phyloP scores from a whole-genome alignment of 2,329 filamentous ascomycete species.

The Botrytis porri region DNA sequence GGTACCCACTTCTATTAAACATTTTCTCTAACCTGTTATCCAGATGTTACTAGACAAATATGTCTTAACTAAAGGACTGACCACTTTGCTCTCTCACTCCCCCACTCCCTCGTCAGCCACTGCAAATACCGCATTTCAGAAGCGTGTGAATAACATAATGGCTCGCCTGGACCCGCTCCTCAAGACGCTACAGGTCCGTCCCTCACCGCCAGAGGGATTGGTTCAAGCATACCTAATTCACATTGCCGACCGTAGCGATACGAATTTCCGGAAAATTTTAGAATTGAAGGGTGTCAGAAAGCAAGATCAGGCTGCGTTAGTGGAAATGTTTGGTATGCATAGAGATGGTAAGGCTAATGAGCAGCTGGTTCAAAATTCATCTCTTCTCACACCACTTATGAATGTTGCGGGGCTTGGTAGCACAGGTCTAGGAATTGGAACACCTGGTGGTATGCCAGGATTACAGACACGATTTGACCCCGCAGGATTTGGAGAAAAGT shows the following conservation, averaged over 20 bases:
- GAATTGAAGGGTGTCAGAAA: constrained; percentile 92
- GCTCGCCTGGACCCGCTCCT: constrained; percentile 86
- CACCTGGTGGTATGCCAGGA: constrained; percentile 41
- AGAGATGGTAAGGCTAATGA: constrained; percentile 70
- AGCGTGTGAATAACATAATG: constrained; percentile 81
- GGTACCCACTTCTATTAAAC: background rate
- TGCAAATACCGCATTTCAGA: constrained; percentile 62
- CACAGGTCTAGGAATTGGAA: constrained; percentile 46
- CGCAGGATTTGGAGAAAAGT: constrained; percentile 76
- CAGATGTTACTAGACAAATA: constrained; percentile 97
- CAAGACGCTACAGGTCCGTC: constrained; percentile 92
- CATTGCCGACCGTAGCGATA: constrained; percentile 87
- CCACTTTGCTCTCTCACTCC: constrained; percentile 63
- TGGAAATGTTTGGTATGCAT: constrained; percentile 81
- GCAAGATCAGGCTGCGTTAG: constrained; percentile 73
- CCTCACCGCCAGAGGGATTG: constrained; percentile 85
- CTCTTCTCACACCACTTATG: constrained; percentile 68
- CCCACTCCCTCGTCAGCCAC: constrained; percentile 29
- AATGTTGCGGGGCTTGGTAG: constrained; percentile 45
- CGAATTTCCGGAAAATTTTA: constrained; percentile 93
- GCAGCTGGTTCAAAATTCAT: constrained; percentile 66
- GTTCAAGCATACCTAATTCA: constrained; percentile 98
- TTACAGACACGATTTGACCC: constrained; percentile 70
- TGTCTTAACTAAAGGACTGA: constrained; percentile 76
- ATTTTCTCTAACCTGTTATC: constrained; percentile 30